Conservation (phyloP, 169 alveolate genomes). For the Prorocentrum cordatum region DNA sequence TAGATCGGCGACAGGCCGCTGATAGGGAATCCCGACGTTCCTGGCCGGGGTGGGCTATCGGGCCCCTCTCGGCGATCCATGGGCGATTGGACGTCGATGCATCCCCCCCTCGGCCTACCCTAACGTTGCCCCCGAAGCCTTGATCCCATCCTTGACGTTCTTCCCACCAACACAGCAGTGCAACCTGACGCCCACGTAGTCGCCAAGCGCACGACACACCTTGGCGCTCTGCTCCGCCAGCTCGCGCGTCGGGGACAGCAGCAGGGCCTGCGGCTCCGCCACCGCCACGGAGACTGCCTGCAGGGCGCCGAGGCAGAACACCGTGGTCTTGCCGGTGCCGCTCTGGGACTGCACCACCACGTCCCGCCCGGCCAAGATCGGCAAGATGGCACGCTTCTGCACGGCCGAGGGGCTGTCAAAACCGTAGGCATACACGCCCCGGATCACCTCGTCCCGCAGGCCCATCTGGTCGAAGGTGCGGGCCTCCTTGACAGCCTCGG, state of each 20-base stretch:
- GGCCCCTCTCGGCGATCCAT: too few species aligned
- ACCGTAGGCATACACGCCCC: conserved; percentile 97
- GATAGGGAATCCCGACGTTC: too few species aligned
- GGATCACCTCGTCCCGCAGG: conserved; percentile 89
- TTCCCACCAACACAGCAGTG: conserved; percentile 95
- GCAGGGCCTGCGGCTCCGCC: conserved; percentile 83
- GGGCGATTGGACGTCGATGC: too few species aligned
- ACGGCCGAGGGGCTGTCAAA: conserved; percentile 99
- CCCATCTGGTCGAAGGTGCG: conserved; percentile 89
- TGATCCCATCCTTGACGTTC: conserved; percentile 91
- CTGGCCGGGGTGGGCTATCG: too few species aligned
- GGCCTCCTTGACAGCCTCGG: conserved; percentile 75
- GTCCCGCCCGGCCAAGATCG: conserved; percentile 94
- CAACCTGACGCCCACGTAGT: conserved; percentile 87
- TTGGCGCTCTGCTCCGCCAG: conserved; percentile 95
- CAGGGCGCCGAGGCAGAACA: conserved; percentile 93
- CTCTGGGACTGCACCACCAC: conserved; percentile 93
- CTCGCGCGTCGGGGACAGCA: conserved; percentile 96
- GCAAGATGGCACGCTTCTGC: conserved; percentile 97
- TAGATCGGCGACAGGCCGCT: too few species aligned
- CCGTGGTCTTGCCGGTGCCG: conserved; percentile 99
- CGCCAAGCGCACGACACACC: conserved; percentile 97
- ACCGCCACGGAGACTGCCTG: conserved; percentile 82
- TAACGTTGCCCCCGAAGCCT: too few species aligned
- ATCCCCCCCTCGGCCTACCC: too few species aligned